phyloP scores from a whole-genome alignment of 2,329 filamentous ascomycete species.

The Myriosclerotinia curreyana region DNA sequence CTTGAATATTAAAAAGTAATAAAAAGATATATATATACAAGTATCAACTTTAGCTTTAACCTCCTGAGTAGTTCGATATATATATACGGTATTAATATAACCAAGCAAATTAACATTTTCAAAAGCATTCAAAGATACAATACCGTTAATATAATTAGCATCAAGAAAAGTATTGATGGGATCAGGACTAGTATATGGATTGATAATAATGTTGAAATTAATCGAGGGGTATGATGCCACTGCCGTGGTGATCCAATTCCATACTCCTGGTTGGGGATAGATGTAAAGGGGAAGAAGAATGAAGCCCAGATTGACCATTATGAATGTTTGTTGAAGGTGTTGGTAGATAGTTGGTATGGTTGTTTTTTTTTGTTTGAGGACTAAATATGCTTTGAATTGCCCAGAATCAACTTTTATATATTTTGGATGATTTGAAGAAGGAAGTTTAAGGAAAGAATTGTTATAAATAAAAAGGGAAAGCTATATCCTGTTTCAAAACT shows the following conservation, averaged over 20 bases:
- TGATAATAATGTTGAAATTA: slow-evolving; percentile 21
- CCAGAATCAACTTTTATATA: no score
- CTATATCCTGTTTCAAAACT: no score
- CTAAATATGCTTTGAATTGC: no score
- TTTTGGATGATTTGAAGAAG: no score
- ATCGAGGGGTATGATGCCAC: slow-evolving; percentile 9
- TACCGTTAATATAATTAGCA: background rate
- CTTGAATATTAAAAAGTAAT: no score
- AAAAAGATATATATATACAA: background rate
- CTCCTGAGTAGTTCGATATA: background rate
- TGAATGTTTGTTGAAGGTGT: no score
- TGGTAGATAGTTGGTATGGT: no score
- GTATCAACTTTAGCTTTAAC: slow-evolving; percentile 13
- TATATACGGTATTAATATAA: slow-evolving; percentile 17
- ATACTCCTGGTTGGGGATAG: slow-evolving; percentile 12
- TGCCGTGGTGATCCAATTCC: slow-evolving; percentile 13
- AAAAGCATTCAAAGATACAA: slow-evolving; percentile 4
- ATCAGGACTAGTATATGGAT: slow-evolving; percentile 10
- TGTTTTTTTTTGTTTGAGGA: no score
- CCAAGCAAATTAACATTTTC: slow-evolving; percentile 18
- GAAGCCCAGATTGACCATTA: slow-evolving; percentile 14
- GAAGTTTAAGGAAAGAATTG: no score
- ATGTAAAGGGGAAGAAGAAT: slow-evolving; percentile 22
- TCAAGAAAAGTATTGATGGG: background rate
- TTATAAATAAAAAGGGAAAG: no score